phyloP scores from a whole-genome alignment of 176 grass and related monocot genomes.

The Phoenix dactylifera region DNA sequence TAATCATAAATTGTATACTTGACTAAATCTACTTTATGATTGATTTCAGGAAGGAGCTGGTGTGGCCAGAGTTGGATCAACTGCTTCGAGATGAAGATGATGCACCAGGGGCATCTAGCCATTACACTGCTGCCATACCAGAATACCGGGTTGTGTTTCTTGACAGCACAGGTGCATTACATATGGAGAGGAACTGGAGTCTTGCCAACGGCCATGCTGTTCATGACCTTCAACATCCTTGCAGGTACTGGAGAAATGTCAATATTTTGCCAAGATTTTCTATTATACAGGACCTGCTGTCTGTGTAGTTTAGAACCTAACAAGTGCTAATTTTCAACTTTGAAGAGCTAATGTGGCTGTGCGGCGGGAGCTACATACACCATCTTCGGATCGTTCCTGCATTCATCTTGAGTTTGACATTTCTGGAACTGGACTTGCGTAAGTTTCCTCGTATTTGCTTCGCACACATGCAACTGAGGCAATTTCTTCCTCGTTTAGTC shows the following conservation, averaged over 20 bases:
- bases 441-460: slow-evolving; percentile 25
- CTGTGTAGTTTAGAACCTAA: slow-evolving; percentile 17
- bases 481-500: no score
- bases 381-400: slow-evolving; percentile 78
- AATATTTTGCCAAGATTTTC: background rate
- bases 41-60: slow-evolving; percentile 69
- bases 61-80: slow-evolving; percentile 88
- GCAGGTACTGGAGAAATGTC: slow-evolving; percentile 42
- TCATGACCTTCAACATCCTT: slow-evolving; percentile 73
- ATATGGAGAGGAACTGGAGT: slow-evolving; percentile 51
- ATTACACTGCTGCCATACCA: slow-evolving; percentile 86
- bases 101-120: slow-evolving; percentile 52
- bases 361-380: slow-evolving; percentile 69
- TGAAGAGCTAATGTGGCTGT: slow-evolving; percentile 74
- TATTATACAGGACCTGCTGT: slow-evolving; percentile 5
- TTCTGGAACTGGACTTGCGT: slow-evolving; percentile 60
- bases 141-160: slow-evolving; percentile 34
- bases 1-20: no score
- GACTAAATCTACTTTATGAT: slow-evolving; percentile 4
- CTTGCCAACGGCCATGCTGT: slow-evolving; percentile 60
- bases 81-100: slow-evolving; percentile 64
- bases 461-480: no score
- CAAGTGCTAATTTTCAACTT: slow-evolving; percentile 8
- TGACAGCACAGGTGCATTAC: slow-evolving; percentile 33
- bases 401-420: slow-evolving; percentile 94